Conservation (phyloP, 1,139 yeast species). For the Magnusiomyces magnusii region DNA sequence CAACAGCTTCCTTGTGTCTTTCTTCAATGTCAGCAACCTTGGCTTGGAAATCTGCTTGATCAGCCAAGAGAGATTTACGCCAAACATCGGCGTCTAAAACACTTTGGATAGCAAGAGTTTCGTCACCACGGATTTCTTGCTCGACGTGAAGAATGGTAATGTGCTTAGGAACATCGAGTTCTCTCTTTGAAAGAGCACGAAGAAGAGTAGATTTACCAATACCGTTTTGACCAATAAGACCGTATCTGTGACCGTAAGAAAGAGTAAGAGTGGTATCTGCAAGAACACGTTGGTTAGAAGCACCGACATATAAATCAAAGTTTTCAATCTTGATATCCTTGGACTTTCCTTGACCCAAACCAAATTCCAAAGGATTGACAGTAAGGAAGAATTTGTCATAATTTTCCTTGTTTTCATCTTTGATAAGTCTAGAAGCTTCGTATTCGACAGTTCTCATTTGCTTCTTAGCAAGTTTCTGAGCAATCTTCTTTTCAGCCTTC, state of each 20-base stretch:
- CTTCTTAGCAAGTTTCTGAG: conserved; percentile 90
- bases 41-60: conserved; percentile 66
- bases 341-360: conserved; percentile 86
- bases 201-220: conserved; percentile 95
- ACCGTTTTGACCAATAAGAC: conserved; percentile 98
- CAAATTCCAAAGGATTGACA: conserved; percentile 89
- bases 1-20: conserved; percentile 50
- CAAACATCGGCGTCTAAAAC: conserved; percentile 98
- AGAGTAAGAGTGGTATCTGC: conserved; percentile 82
- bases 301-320: conserved; percentile 86
- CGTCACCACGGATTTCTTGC: conserved; percentile 95
- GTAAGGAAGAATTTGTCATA: conserved; percentile 93
- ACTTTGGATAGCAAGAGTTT: conserved; percentile 79
- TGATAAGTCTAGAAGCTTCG: conserved; percentile 84
- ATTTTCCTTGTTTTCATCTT: conserved; percentile 56
- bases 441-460: conserved; percentile 54
- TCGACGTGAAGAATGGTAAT: conserved; percentile 94
- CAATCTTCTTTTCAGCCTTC: conserved; percentile 95
- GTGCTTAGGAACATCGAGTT: conserved; percentile 86
- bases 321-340: conserved; percentile 91
- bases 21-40: conserved; percentile 68
- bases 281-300: conserved; percentile 81
- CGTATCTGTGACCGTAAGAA: conserved; percentile 90
- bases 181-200: conserved; percentile 89
- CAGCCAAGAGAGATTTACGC: conserved; percentile 81